Percentiles rank a stretch among this genome's conserved stretches.
Evolutionary conservation across 768 basidiomycete genomes (phyloP).

Genomic region (Tephrocybe sp.): DNA sequence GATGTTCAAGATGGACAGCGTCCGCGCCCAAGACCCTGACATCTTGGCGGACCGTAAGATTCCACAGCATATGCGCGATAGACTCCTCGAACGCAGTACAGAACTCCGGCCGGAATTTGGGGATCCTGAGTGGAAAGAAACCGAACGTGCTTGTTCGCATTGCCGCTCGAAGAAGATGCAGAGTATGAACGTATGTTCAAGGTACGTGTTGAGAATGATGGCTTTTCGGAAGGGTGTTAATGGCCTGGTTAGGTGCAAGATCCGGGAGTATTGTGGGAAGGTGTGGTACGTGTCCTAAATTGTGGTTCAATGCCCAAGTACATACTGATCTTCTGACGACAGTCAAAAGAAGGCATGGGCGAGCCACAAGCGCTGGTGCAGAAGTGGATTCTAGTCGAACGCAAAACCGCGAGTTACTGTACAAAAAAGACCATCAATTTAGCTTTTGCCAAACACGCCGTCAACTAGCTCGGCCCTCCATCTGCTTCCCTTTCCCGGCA

Average conservation of each 20-base stretch:
- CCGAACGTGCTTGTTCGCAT: background rate
- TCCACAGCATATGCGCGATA: background rate
- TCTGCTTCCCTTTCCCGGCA: conserved; percentile 46
- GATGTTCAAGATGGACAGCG: background rate
- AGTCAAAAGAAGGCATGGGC: conserved; percentile 3
- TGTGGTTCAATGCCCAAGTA: background rate
- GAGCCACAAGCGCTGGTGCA: background rate
- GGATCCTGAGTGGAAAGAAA: background rate
- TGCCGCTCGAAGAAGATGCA: background rate
- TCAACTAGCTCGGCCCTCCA: conserved; percentile 55
- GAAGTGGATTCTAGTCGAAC: background rate
- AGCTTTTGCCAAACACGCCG: conserved; percentile 41
- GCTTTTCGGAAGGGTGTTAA: background rate
- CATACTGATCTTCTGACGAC: background rate
- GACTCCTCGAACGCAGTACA: background rate
- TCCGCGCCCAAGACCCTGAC: background rate
- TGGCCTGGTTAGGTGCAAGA: too few relatives aligned
- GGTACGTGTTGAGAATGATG: background rate
- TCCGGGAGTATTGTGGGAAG: background rate
- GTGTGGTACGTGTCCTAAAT: background rate
- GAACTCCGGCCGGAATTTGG: background rate
- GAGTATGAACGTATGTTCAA: background rate
- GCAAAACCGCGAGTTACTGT: background rate
- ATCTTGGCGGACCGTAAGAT: background rate
- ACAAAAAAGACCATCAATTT: too few relatives aligned